phyloP scores from a whole-genome alignment of 768 basidiomycete genomes.

The Xerocomellus chrysenteron region DNA sequence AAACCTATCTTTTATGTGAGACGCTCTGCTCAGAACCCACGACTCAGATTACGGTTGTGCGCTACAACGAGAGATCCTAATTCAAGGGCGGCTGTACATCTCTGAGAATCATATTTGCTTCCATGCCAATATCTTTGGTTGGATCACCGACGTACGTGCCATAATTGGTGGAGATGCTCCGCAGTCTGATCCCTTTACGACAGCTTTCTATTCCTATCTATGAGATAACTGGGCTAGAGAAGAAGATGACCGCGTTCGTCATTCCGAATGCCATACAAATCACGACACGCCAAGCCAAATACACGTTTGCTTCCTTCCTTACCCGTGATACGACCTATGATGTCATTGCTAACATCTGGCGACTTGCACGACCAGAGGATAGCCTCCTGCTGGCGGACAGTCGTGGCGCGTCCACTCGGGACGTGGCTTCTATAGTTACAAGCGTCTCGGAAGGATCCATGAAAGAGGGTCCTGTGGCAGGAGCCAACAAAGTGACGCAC shows the following conservation, averaged over 20 bases:
- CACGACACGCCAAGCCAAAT: slow-evolving; percentile 78
- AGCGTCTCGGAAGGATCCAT: slow-evolving; percentile 18
- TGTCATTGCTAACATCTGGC: slow-evolving; percentile 95
- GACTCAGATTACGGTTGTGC: slow-evolving; percentile 93
- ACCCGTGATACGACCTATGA: slow-evolving; percentile 95
- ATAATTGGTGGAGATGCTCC: background rate
- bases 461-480: slow-evolving; percentile 6
- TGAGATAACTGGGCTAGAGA: slow-evolving; percentile 85
- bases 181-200: slow-evolving; percentile 8
- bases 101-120: slow-evolving; percentile 99
- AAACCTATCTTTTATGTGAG: slow-evolving; percentile 24
- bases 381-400: slow-evolving; percentile 31
- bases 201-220: slow-evolving; percentile 87
- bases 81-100: slow-evolving; percentile 94
- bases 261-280: slow-evolving; percentile 96
- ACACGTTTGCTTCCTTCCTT: slow-evolving; percentile 95
- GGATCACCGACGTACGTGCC: slow-evolving; percentile 89
- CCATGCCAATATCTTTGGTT: slow-evolving; percentile 98
- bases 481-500: slow-evolving; percentile 54
- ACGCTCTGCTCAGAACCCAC: background rate
- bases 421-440: slow-evolving; percentile 17
- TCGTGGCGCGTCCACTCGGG: slow-evolving; percentile 14
- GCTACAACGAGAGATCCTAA: slow-evolving; percentile 90
- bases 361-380: slow-evolving; percentile 74
- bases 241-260: slow-evolving; percentile 97